These are phyloP conservation scores for Parmelia sp. DNA, from an alignment of 495 filamentous ascomycete genomes.

Conservation along the genomic window DNA sequence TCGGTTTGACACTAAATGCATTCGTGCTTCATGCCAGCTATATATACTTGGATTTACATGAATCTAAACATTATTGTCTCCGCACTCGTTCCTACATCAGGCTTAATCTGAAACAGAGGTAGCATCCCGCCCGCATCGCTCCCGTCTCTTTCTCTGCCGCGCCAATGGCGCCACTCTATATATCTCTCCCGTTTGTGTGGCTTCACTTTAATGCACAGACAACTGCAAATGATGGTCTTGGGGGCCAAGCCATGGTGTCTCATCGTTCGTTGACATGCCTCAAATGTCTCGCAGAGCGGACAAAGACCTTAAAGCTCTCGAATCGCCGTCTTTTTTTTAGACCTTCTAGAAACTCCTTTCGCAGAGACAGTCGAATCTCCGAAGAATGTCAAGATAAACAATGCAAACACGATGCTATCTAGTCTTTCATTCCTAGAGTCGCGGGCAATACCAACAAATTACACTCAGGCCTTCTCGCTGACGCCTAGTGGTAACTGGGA, in stretches of 20 bases:
- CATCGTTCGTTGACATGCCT: not conserved
- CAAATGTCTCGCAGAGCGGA: not conserved
- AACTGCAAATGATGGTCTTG: not conserved
- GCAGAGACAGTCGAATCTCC: not conserved
- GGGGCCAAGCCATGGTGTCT: not conserved
- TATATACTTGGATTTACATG: not conserved
- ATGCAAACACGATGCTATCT: not conserved
- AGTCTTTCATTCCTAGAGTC: not conserved
- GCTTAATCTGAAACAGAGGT: not conserved
- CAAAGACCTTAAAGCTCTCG: not conserved
- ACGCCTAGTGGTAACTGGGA: conserved; percentile 33
- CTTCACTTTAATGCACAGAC: not conserved
- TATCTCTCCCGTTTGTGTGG: not conserved
- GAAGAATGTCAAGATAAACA: not conserved
- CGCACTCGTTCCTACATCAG: not conserved
- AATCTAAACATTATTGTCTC: not conserved
- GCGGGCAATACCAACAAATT: not conserved
- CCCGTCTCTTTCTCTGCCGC: conserved; percentile 2
- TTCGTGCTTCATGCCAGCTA: not conserved
- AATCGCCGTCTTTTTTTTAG: not conserved
- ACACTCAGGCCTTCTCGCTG: conserved; percentile 16
- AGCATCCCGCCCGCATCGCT: not conserved
- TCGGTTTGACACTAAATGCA: not conserved
- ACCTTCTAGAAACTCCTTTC: not conserved
- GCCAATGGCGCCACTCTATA: conserved; percentile 1